These are phyloP conservation scores for Aspergillus awamori DNA, from an alignment of 2,329 filamentous ascomycete species.

Conservation along the genomic window DNA sequence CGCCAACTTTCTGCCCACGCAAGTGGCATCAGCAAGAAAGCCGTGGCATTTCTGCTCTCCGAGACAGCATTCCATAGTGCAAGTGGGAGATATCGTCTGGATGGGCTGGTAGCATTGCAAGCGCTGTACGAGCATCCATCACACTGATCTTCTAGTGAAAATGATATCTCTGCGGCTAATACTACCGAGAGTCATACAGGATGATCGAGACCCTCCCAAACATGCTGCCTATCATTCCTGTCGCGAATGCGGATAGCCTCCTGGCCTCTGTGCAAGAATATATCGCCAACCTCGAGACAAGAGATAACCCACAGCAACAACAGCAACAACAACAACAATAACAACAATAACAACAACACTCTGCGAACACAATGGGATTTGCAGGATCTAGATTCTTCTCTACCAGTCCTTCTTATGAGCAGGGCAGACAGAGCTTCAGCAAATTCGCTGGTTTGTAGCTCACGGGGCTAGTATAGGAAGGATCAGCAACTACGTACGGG, in stretches of 20 bases:
- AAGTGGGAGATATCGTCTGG: slow-evolving; percentile 22
- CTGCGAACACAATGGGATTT: not conserved
- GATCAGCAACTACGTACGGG: not conserved
- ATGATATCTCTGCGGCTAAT: not conserved
- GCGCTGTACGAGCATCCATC: slow-evolving; percentile 23
- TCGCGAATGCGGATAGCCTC: slow-evolving; percentile 30
- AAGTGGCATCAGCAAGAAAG: slow-evolving; percentile 12
- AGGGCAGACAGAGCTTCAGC: no score
- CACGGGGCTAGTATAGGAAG: not conserved
- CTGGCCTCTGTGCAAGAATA: slow-evolving; percentile 28
- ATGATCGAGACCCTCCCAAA: slow-evolving; percentile 26
- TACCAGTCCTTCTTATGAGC: not conserved
- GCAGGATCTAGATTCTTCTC: not conserved
- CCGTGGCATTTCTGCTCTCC: slow-evolving; percentile 29
- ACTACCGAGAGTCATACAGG: slow-evolving; percentile 7
- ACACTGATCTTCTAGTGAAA: not conserved
- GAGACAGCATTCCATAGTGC: slow-evolving; percentile 24
- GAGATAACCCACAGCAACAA: slow-evolving; percentile 24
- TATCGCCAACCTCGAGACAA: slow-evolving; percentile 41
- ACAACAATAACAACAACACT: not conserved
- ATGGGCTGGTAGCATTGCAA: slow-evolving; percentile 28
- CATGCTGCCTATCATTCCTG: slow-evolving; percentile 35
- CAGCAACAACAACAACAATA: slow-evolving; percentile 4
- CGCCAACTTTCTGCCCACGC: slow-evolving; percentile 15
- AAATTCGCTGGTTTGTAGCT: not conserved